These are phyloP conservation scores for Linum tenue DNA, from an alignment of 345 rosid species.

Conservation along the genomic window DNA sequence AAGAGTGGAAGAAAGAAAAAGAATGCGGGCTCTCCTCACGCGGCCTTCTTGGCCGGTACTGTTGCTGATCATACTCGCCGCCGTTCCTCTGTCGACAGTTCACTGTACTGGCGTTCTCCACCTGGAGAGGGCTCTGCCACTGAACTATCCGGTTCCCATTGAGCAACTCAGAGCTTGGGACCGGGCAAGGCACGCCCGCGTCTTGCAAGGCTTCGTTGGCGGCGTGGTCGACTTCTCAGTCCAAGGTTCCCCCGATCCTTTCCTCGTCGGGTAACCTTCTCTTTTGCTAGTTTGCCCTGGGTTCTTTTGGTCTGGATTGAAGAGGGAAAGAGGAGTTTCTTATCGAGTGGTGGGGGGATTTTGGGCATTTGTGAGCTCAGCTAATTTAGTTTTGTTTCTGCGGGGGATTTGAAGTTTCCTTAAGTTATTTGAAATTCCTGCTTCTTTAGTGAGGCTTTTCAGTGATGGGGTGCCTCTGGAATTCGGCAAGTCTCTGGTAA, in stretches of 20 bases:
- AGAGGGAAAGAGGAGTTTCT: too few relatives aligned
- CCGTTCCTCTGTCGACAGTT: slow-evolving; percentile 21
- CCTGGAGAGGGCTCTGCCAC: slow-evolving; percentile 61
- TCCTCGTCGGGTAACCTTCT: slow-evolving; percentile 56
- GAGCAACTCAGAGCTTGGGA: slow-evolving; percentile 58
- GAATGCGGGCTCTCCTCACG: slow-evolving; percentile 31
- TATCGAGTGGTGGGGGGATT: too few relatives aligned
- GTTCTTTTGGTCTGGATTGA: neutral
- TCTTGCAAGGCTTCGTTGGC: slow-evolving; percentile 43
- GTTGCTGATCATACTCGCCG: slow-evolving; percentile 15
- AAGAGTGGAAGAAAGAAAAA: neutral
- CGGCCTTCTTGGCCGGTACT: slow-evolving; percentile 10
- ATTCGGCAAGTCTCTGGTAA: neutral
- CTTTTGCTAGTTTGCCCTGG: neutral
- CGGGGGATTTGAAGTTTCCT: neutral
- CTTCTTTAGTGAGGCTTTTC: neutral
- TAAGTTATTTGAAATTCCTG: neutral
- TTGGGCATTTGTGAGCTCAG: too few relatives aligned
- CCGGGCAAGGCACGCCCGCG: slow-evolving; percentile 58
- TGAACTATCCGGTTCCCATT: slow-evolving; percentile 38
- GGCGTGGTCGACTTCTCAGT: slow-evolving; percentile 65
- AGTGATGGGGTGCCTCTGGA: neutral
- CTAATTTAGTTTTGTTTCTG: neutral
- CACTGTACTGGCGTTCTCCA: slow-evolving; percentile 35
- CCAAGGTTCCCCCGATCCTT: slow-evolving; percentile 81